Base-by-base conservation (phyloP, 1,284 basidiomycete species). In the Sanghuangporus sanghuang region DNA sequence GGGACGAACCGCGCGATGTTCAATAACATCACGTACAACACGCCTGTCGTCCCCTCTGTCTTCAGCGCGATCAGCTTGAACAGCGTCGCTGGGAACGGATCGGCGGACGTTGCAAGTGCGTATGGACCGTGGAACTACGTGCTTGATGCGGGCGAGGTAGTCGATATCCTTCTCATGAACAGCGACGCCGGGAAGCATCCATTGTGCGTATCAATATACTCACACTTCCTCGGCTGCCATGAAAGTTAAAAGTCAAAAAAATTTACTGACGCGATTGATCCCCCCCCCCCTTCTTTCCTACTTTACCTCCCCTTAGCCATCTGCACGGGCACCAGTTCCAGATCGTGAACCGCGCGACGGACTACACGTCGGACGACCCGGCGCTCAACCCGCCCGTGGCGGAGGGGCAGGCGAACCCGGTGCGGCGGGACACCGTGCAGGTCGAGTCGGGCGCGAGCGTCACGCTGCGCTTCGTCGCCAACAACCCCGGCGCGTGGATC, bases 401-500 rank as follows among this genome's bases (percentile, higher is more conserved):
- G 56, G 88, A 93, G 73, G 85, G 82, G 6, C 89, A 92, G 71
- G 73, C 77, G 1, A 97, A 97, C 77, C 95, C 95, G 1, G 85
- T 95, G 69, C 86, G 94, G 16, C 83, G 95, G 60, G 93, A 97
- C 75, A 91, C 89, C 0, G 75, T 92, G 2, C 80, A 84, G 65
- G 81, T 94, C 52, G 86, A 87, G 3, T 78, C 80, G 0, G 79
- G 79, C 59, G 75, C 80, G 16, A 85, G 85, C 1, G 87, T 81
- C n/a, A 90, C 86, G 0, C 74, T 94, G 53, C 85, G 90, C 12
- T 71, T 92, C 64, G 74, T 85, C 59, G 89, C 90, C 0, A 87
- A 94, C 71, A 95, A 95, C 73, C 93, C 93, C 1, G 93, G 93
- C 6, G 84, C 82, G 1, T 95, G 93, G 92, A 76, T 93, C 67